phyloP scores from a whole-genome alignment of 2,329 filamentous ascomycete genomes.

The Ceratocystis destructans region DNA sequence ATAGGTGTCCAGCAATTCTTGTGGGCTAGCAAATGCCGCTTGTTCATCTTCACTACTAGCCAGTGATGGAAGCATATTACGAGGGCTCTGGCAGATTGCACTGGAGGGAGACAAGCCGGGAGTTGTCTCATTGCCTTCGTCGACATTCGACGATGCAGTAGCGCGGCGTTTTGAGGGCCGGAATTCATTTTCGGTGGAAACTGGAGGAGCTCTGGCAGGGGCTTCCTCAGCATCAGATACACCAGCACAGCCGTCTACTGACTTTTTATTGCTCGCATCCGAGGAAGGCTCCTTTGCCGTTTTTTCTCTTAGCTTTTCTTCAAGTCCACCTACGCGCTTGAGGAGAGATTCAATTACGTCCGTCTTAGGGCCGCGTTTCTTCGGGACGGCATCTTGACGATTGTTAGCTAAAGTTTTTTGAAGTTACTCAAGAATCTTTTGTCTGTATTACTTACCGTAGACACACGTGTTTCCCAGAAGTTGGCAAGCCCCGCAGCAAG shows the following conservation, averaged over 20 bases:
- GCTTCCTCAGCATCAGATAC: background rate
- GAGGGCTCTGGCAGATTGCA: background rate
- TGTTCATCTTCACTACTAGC: background rate
- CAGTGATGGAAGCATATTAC: background rate
- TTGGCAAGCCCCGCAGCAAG: conserved; percentile 77
- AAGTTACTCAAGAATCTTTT: background rate
- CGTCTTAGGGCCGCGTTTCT: conserved; percentile 81
- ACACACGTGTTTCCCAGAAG: conserved; percentile 80
- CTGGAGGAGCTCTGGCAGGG: background rate
- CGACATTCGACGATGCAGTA: background rate
- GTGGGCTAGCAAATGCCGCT: background rate
- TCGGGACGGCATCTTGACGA: conserved; percentile 62
- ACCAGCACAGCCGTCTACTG: background rate
- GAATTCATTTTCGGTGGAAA: background rate
- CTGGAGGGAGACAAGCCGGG: background rate
- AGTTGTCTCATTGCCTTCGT: background rate
- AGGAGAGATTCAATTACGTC: conserved; percentile 69
- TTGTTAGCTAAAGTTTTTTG: background rate
- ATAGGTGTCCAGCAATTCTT: conserved; percentile 57
- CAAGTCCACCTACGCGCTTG: conserved; percentile 73
- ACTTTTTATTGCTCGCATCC: background rate
- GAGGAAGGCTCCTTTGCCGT: conserved; percentile 30
- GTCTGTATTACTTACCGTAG: conserved; percentile 52
- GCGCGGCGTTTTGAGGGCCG: background rate
- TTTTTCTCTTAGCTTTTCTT: conserved; percentile 63